Percentiles rank a stretch among this genome's conserved stretches.
Conservation (phyloP, 495 filamentous ascomycete genomes). For the Chaetomidium leptoderma region DNA sequence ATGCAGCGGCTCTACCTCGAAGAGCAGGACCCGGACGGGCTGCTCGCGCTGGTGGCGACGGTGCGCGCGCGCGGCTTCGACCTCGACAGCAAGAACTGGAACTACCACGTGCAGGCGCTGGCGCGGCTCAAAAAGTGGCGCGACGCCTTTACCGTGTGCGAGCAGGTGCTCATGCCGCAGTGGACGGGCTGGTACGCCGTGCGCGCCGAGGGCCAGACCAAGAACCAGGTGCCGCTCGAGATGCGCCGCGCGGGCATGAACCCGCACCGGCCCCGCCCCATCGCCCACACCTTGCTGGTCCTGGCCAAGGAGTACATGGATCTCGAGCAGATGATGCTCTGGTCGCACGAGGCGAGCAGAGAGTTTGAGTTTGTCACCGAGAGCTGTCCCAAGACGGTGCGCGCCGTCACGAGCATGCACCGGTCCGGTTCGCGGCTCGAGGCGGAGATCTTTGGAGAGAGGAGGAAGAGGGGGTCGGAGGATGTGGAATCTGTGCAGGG, state of each 20-base stretch:
- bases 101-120: conserved; percentile 52
- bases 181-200: conserved; percentile 64
- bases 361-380: conserved; percentile 25
- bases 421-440: conserved; percentile 17
- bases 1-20: conserved; percentile 57
- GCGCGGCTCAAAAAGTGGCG: conserved; percentile 38
- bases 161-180: conserved; percentile 65
- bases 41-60: conserved; percentile 47
- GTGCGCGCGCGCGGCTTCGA: conserved; percentile 60
- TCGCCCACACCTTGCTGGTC: conserved; percentile 37
- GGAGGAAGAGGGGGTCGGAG: not conserved
- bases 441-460: conserved; percentile 13
- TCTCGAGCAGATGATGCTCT: conserved; percentile 33
- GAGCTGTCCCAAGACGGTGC: conserved; percentile 28
- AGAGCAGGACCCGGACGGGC: conserved; percentile 42
- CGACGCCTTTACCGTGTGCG: conserved; percentile 63
- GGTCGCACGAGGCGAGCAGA: conserved; percentile 30
- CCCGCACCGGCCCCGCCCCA: conserved; percentile 35
- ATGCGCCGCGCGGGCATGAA: conserved; percentile 31
- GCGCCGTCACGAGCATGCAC: conserved; percentile 39
- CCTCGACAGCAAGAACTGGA: conserved; percentile 61
- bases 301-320: conserved; percentile 40
- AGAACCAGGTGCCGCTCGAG: conserved; percentile 34
- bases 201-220: conserved; percentile 19
- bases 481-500: not conserved